phyloP scores from a whole-genome alignment of 305 asterid species.

The Solanum aculeatissimum region DNA sequence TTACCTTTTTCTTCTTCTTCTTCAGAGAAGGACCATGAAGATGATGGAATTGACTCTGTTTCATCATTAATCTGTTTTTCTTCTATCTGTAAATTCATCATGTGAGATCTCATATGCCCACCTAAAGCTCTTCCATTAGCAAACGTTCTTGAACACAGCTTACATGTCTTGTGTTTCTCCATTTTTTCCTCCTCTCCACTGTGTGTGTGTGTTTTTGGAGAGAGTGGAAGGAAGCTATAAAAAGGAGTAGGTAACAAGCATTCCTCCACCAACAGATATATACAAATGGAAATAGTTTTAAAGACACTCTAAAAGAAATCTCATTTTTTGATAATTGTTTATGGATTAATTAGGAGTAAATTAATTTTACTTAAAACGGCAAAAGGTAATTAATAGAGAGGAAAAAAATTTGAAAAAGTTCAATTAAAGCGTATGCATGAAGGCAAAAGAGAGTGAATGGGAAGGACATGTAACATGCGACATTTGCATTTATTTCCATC shows the following conservation, averaged over 20 bases:
- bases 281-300: slow-evolving; percentile 5
- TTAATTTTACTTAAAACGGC: slow-evolving; percentile 37
- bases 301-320: neutral
- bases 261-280: slow-evolving; percentile 46
- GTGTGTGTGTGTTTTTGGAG: slow-evolving; percentile 21
- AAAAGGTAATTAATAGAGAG: slow-evolving; percentile 34
- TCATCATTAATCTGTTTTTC: slow-evolving; percentile 11
- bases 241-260: slow-evolving; percentile 89
- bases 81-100: slow-evolving; percentile 26
- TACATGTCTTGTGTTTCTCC: slow-evolving; percentile 58
- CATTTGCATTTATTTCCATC: slow-evolving; percentile 36
- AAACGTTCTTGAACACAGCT: slow-evolving; percentile 45
- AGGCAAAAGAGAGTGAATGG: slow-evolving; percentile 9
- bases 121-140: slow-evolving; percentile 77
- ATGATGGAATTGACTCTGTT: slow-evolving; percentile 16
- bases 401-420: neutral
- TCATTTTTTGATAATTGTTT: neutral
- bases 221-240: slow-evolving; percentile 53
- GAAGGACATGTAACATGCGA: slow-evolving; percentile 76
- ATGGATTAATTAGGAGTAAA: slow-evolving; percentile 14
- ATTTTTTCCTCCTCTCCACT: slow-evolving; percentile 5
- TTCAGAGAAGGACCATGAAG: slow-evolving; percentile 14
- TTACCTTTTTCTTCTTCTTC: slow-evolving; percentile 12
- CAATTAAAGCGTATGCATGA: slow-evolving; percentile 25
- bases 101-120: slow-evolving; percentile 92